Conservation (phyloP, 257 asterid genomes). For the Solanum sitiens region DNA sequence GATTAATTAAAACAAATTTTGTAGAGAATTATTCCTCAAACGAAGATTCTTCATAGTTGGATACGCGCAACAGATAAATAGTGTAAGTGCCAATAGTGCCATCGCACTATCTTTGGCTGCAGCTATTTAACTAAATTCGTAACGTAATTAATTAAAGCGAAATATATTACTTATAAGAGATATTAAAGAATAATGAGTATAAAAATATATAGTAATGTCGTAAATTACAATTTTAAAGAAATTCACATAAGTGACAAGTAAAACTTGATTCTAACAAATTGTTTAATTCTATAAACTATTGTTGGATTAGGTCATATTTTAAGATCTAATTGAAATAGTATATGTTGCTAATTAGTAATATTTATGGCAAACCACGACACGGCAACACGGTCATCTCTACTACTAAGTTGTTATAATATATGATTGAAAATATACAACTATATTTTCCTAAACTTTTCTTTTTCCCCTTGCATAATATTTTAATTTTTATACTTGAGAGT, state of each 20-base stretch:
- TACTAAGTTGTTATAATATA: not conserved
- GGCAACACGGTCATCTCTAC: not conserved
- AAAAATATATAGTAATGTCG: not conserved
- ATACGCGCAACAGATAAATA: not conserved
- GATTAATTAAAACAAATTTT: not conserved
- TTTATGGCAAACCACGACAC: not conserved
- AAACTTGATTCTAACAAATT: not conserved
- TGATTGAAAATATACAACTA: not conserved
- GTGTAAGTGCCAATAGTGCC: not conserved
- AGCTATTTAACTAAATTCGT: too few relatives aligned
- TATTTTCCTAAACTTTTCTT: not conserved
- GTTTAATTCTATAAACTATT: not conserved
- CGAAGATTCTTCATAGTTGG: not conserved
- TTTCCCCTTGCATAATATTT: not conserved
- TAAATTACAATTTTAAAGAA: too few relatives aligned
- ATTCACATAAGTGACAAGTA: not conserved
- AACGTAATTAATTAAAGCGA: not conserved
- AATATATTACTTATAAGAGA: not conserved
- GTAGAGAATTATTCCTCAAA: not conserved
- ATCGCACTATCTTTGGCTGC: not conserved
- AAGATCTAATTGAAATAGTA: not conserved
- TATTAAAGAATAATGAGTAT: not conserved
- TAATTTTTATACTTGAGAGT: not conserved
- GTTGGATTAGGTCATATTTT: not conserved
- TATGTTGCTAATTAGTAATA: not conserved